Percentiles rank a stretch among this genome's conserved stretches.
These are phyloP conservation scores for Ciborinia camelliae DNA, from an alignment of 2,329 filamentous ascomycete genomes.

Conservation along the genomic window DNA sequence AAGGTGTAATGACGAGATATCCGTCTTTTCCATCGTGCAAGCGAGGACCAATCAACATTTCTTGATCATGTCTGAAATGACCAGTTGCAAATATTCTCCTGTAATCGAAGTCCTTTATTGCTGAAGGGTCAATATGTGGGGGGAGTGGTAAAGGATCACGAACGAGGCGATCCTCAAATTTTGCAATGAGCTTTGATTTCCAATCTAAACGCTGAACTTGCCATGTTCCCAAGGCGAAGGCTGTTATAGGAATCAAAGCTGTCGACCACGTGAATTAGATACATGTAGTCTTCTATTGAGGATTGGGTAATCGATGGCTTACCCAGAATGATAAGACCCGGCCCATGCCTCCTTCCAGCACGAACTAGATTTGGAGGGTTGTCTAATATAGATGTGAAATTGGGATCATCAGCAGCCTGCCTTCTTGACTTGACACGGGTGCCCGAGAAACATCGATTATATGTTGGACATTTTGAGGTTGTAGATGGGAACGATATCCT, in stretches of 20 bases:
- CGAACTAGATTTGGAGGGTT: slow-evolving; percentile 79
- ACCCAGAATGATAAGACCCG: slow-evolving; percentile 76
- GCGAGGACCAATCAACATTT: slow-evolving; percentile 93
- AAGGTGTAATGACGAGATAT: slow-evolving; percentile 85
- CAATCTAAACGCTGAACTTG: slow-evolving; percentile 88
- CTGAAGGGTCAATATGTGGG: slow-evolving; percentile 74
- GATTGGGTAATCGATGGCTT: slow-evolving; percentile 20
- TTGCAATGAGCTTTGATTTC: slow-evolving; percentile 91
- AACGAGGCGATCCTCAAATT: slow-evolving; percentile 86
- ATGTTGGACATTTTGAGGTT: slow-evolving; percentile 27
- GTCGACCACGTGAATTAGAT: slow-evolving; percentile 12
- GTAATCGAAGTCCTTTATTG: slow-evolving; percentile 87
- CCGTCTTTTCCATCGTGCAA: slow-evolving; percentile 87
- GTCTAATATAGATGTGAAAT: slow-evolving; percentile 83
- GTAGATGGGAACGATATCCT: slow-evolving; percentile 5
- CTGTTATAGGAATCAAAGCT: slow-evolving; percentile 78
- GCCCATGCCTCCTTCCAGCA: slow-evolving; percentile 68
- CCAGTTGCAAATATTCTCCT: slow-evolving; percentile 76
- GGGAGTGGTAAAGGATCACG: slow-evolving; percentile 83
- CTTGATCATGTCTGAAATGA: slow-evolving; percentile 76
- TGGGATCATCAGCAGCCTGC: slow-evolving; percentile 63
- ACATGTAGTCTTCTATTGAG: neutral
- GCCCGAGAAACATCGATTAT: slow-evolving; percentile 32
- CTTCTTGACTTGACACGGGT: slow-evolving; percentile 24
- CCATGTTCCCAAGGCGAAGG: slow-evolving; percentile 89